phyloP scores from a whole-genome alignment of 2,329 filamentous ascomycete species.

The Metarhizium album region DNA sequence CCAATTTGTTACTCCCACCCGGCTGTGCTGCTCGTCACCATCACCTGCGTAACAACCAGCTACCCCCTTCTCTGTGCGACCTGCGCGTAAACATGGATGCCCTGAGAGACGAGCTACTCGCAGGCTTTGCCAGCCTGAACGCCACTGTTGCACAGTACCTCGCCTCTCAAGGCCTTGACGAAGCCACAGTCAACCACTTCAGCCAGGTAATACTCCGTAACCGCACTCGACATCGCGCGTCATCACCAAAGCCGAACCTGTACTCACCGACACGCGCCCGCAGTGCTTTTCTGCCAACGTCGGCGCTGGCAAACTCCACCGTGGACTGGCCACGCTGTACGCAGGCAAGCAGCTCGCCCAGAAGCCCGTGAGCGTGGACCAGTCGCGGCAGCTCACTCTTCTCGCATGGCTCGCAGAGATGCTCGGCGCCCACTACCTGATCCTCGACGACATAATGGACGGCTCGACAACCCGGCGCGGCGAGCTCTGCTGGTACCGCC shows the following conservation, averaged over 20 bases:
- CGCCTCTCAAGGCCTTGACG: neutral
- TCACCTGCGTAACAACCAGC: neutral
- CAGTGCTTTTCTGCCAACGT: neutral
- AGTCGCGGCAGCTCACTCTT: slow-evolving; percentile 78
- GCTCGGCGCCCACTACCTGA: slow-evolving; percentile 95
- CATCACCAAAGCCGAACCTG: no score
- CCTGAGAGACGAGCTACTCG: neutral
- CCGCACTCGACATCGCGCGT: no score
- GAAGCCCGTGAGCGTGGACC: slow-evolving; percentile 39
- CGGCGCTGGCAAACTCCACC: neutral
- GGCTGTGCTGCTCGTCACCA: no score
- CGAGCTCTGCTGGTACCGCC: slow-evolving; percentile 90
- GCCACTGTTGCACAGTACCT: neutral
- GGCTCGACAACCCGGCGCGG: slow-evolving; percentile 85
- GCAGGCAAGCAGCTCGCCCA: neutral
- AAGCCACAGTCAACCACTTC: neutral
- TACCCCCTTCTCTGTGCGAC: neutral
- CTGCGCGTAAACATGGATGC: neutral
- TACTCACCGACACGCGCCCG: neutral
- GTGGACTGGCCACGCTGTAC: neutral
- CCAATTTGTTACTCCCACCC: no score
- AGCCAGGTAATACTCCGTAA: neutral
- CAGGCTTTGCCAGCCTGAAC: neutral
- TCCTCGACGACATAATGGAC: slow-evolving; percentile 98
- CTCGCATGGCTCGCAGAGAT: slow-evolving; percentile 97